These are phyloP conservation scores for Plasmodium billcollinsi DNA, from an alignment of 169 alveolate species.

Conservation along the genomic window DNA sequence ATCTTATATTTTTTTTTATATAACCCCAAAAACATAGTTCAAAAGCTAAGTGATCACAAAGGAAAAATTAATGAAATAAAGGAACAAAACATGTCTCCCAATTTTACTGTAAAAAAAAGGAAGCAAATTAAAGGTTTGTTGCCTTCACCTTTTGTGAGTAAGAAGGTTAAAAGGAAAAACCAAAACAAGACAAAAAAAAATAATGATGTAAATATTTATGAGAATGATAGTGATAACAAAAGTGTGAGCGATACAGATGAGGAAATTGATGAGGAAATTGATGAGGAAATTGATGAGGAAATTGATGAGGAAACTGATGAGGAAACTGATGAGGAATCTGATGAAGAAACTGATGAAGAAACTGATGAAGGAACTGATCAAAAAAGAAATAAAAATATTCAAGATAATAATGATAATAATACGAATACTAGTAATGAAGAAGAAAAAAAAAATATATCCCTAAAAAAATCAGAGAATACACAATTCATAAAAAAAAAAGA, in stretches of 20 bases:
- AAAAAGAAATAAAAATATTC: not conserved
- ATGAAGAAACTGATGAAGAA: not conserved
- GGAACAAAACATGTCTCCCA: not conserved
- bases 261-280: not conserved
- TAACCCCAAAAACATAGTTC: slow-evolving; percentile 7
- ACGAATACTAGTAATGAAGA: not conserved
- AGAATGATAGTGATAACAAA: slow-evolving; percentile 35
- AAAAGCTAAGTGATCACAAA: slow-evolving; percentile 1
- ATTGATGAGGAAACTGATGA: not conserved
- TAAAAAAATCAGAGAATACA: not conserved
- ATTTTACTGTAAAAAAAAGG: not conserved
- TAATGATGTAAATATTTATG: slow-evolving; percentile 16
- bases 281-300: not conserved
- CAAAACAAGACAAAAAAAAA: not conserved
- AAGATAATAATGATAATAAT: not conserved
- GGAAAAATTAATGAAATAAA: not conserved
- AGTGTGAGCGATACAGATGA: slow-evolving; percentile 16
- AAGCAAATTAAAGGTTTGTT: not conserved
- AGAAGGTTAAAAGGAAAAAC: not conserved
- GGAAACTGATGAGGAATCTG: not conserved
- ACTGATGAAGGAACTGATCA: not conserved
- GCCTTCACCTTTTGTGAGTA: not conserved
- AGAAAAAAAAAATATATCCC: not conserved
- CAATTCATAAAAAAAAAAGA: slow-evolving; percentile 1
- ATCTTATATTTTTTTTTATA: slow-evolving; percentile 50